Percentiles rank a stretch among this genome's conserved stretches.
Evolutionary conservation across 1,284 basidiomycete species (phyloP).

Genomic region (Cryptococcus hybrid): DNA sequence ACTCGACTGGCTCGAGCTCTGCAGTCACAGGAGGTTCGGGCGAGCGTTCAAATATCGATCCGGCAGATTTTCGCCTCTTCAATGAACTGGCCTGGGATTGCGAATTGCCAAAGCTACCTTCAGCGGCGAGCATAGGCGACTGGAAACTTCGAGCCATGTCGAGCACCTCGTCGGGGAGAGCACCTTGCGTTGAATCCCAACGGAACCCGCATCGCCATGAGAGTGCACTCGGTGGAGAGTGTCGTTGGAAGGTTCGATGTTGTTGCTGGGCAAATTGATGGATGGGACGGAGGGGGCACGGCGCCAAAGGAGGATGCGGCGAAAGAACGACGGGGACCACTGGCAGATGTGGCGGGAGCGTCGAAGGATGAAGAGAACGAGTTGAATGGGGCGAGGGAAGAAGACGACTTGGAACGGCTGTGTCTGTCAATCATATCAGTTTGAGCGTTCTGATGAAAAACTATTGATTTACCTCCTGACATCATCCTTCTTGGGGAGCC

Average conservation of each 20-base stretch:
- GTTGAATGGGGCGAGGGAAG: conserved; percentile 28
- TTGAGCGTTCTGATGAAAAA: not conserved
- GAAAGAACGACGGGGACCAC: conserved; percentile 36
- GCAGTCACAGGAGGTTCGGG: conserved; percentile 17
- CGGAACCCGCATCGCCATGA: conserved; percentile 12
- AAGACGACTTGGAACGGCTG: conserved; percentile 38
- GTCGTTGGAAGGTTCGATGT: not conserved
- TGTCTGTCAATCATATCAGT: conserved; percentile 3
- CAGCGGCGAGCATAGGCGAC: conserved; percentile 23
- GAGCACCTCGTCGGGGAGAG: conserved; percentile 43
- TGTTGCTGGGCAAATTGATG: not conserved
- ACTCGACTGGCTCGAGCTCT: conserved; percentile 49
- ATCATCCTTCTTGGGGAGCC: conserved; percentile 33
- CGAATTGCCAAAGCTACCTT: conserved; percentile 15
- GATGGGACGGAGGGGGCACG: conserved; percentile 15
- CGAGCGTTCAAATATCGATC: conserved; percentile 6
- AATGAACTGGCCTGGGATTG: conserved; percentile 16
- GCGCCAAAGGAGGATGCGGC: conserved; percentile 36
- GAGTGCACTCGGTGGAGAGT: conserved; percentile 14
- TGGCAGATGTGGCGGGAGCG: conserved; percentile 29
- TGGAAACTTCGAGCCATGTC: conserved; percentile 37
- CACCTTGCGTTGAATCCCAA: conserved; percentile 25
- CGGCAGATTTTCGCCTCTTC: conserved; percentile 32
- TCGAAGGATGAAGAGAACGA: conserved; percentile 12
- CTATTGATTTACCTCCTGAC: conserved; percentile 20